Evolutionary conservation across 1,139 yeast species (phyloP), one percentile per base, ranked within the genome.

Genomic region (Pichia sp.): DNA sequence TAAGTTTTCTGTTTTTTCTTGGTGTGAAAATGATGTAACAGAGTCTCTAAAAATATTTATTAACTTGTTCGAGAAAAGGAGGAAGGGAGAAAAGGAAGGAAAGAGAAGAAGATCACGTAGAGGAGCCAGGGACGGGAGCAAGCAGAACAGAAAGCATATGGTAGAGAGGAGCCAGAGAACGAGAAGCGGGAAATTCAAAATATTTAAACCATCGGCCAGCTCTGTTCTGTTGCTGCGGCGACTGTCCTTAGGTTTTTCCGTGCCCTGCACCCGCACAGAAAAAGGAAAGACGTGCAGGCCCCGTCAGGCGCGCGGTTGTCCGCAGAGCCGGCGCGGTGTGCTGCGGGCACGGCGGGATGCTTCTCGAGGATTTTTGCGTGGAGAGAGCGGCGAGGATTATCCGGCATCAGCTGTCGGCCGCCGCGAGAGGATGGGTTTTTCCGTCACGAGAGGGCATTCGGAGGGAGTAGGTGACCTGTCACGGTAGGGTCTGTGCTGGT

Each of bases 61-160:
- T 13, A 34, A 13, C 18, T 34, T 34, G 37, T 34, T 34, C 37
- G 37, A n/a, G 16, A 34, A n/a, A n/a, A 31, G 25, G 22, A 21
- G 43, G 26, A 44, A 37, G n/a, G 19, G 30, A 41, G 22, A 47
- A 47, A n/a, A 23, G 18, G 16, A n/a, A 16, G 26, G 26, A n/a
- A 40, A 25, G 30, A 41, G n/a, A 12, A 7, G 13, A 22, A 41
- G 31, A 13, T 13, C 7, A 30, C 10, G 10, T 9, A 22, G 16
- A 23, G 13, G n/a, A 23, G 19, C 22, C 8, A 25, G 22, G 43
- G 41, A 31, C 23, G 26, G 19, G 13, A 12, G 26, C 23, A 18
- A 30, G 12, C 3, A 16, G 22, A n/a, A n/a, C n/a, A n/a, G n/a
- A n/a, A n/a, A n/a, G n/a, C n/a, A n/a, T n/a, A n/a, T n/a, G n/a